Evolutionary conservation across 768 basidiomycete species (phyloP), one percentile per base, ranked within the genome.

Genomic region (Daedaleopsis sinensis): DNA sequence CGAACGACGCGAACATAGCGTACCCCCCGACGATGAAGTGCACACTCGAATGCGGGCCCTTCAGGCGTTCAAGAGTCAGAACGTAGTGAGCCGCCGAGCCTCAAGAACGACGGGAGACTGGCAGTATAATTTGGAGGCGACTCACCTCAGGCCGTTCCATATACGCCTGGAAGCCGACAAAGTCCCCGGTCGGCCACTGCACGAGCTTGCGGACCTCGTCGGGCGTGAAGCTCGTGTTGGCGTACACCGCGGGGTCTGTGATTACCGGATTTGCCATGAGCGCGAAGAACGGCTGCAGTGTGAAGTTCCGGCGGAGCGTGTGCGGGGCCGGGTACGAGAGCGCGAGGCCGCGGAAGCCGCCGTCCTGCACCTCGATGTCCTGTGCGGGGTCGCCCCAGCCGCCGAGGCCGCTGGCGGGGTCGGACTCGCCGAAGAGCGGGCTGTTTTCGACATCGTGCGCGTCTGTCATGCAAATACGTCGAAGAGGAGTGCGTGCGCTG

Each of bases 21-120:
- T 59, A 70, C 73, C 72, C 75, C 38, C 75, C 73, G 37, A 74
- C 55, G n/a, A 73, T 76, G 19, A 69, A 48, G 59, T 77, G 77
- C 11, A 75, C 67, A 21, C 63, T 67, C 10, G 61, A 52, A 49
- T 78, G 77, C 16, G 75, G 57, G 8, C 27, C 27, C 27, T 32
- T 32, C 27, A 3, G n/a, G n/a, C n/a, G n/a, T n/a, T n/a, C n/a
- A n/a, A n/a, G 27, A 32, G 27, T 32, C 27, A 7, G 27, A 32
- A 32, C 27, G 27, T 32, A 7, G 27, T 7, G 27, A 32, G 27
- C 27, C 27, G 27, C 3, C 27, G 27, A 32, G 3, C 27, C 7
- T 7, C 27, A 32, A 3, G 27, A 7, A 32, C 27, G 27, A 32
- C 27, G 7, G 7, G 27, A 32, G n/a, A n/a, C n/a, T n/a, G n/a